phyloP scores from a whole-genome alignment of 2,329 filamentous ascomycete species.

The Aspergillus unguis region DNA sequence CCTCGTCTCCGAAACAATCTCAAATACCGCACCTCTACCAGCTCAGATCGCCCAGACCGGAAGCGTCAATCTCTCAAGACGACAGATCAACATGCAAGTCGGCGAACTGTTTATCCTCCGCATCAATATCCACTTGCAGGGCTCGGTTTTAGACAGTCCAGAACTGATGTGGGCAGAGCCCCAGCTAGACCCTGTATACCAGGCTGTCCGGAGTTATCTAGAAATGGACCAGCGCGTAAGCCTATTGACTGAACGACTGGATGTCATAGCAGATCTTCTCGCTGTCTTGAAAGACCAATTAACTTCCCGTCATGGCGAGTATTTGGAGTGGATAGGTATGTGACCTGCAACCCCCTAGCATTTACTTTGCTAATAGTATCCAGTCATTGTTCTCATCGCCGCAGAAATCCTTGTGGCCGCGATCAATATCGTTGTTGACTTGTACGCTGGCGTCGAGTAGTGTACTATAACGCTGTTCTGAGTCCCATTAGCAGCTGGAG shows the following conservation, averaged over 20 bases:
- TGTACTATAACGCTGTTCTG: background rate
- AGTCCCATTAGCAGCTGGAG: background rate
- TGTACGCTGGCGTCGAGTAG: slow-evolving; percentile 69
- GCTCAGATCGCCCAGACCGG: slow-evolving; percentile 89
- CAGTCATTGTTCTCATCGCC: slow-evolving; percentile 91
- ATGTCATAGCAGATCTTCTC: slow-evolving; percentile 89
- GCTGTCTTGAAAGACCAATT: slow-evolving; percentile 94
- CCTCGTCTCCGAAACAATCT: slow-evolving; percentile 87
- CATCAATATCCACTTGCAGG: slow-evolving; percentile 97
- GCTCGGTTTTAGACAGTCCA: slow-evolving; percentile 91
- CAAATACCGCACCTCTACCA: slow-evolving; percentile 88
- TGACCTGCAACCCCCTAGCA: slow-evolving; percentile 14
- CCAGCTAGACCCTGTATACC: slow-evolving; percentile 92
- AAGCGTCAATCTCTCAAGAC: slow-evolving; percentile 81
- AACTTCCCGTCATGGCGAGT: slow-evolving; percentile 87
- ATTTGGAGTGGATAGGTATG: slow-evolving; percentile 83
- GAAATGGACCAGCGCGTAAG: slow-evolving; percentile 97
- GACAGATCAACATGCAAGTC: slow-evolving; percentile 98
- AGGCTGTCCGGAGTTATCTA: slow-evolving; percentile 89
- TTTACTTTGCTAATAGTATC: slow-evolving; percentile 15
- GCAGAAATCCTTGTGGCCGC: slow-evolving; percentile 90
- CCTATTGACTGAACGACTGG: slow-evolving; percentile 81
- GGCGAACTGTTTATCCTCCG: slow-evolving; percentile 96
- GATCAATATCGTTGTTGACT: slow-evolving; percentile 91
- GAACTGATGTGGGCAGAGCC: slow-evolving; percentile 99